Evolutionary conservation across 306 rosid species (phyloP).

Genomic region (Cucumis hystrix): DNA sequence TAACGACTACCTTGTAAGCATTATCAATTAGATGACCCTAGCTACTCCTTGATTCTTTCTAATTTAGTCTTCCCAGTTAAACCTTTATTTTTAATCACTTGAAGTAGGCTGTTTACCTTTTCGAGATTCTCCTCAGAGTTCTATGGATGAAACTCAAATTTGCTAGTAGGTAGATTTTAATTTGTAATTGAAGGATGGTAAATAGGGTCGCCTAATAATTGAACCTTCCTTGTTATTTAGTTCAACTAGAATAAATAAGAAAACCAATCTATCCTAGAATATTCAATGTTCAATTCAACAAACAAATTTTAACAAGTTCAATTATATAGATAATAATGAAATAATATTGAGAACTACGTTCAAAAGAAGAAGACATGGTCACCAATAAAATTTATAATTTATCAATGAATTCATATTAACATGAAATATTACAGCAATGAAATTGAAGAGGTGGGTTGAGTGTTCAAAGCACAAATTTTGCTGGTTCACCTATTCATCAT

Average conservation of each 20-base stretch:
- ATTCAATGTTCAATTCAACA: neutral
- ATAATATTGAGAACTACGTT: neutral
- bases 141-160: neutral
- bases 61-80: neutral
- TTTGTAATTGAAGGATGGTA: neutral
- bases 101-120: neutral
- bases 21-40: neutral
- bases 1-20: neutral
- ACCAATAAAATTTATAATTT: neutral
- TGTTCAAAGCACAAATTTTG: neutral
- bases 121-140: neutral
- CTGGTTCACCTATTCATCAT: neutral
- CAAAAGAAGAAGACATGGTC: neutral
- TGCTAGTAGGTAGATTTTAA: neutral
- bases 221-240: neutral
- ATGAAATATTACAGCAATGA: neutral
- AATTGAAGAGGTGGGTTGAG: neutral
- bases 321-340: neutral
- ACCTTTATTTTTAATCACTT: neutral
- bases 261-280: neutral
- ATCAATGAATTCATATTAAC: too few species aligned
- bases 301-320: neutral
- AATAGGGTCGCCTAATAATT: neutral
- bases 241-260: neutral
- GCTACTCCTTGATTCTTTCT: neutral